A percentile compares a stretch with the other conserved stretches of the same genome.
Conservation (phyloP, 2,329 filamentous ascomycete genomes). For the Pseudocercospora macadamiae region DNA sequence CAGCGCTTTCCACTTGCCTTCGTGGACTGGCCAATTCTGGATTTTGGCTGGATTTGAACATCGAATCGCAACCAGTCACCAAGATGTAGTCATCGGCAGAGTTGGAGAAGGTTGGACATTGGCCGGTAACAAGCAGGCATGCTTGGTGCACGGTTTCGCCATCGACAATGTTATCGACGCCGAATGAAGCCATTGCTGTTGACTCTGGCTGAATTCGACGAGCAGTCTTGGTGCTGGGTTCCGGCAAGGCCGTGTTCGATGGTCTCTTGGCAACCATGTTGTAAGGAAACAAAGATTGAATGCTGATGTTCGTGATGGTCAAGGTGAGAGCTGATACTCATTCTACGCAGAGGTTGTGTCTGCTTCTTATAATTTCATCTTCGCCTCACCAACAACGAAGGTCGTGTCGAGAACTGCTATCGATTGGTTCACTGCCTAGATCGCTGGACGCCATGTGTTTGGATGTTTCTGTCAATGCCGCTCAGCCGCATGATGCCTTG, state of each 20-base stretch:
- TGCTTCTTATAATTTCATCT: background rate
- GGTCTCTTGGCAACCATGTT: slow-evolving; percentile 8
- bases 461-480: background rate
- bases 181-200: slow-evolving; percentile 5
- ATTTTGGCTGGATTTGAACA: slow-evolving; percentile 19
- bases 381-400: background rate
- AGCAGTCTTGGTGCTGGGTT: background rate
- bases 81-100: slow-evolving; percentile 31
- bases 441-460: background rate
- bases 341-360: background rate
- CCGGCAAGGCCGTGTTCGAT: background rate
- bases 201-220: background rate
- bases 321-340: background rate
- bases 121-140: slow-evolving; percentile 38
- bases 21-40: slow-evolving; percentile 40
- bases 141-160: slow-evolving; percentile 38
- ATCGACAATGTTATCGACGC: slow-evolving; percentile 31
- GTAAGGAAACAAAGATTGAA: background rate
- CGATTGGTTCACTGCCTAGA: background rate
- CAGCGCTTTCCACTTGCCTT: slow-evolving; percentile 39
- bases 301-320: background rate
- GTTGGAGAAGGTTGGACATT: slow-evolving; percentile 22
- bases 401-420: background rate
- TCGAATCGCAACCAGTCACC: slow-evolving; percentile 30
- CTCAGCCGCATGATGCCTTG: background rate